Percentiles rank a stretch among this genome's conserved stretches.
Conservation (phyloP, 257 asterid genomes). For the Jacaranda mimosifolia region DNA sequence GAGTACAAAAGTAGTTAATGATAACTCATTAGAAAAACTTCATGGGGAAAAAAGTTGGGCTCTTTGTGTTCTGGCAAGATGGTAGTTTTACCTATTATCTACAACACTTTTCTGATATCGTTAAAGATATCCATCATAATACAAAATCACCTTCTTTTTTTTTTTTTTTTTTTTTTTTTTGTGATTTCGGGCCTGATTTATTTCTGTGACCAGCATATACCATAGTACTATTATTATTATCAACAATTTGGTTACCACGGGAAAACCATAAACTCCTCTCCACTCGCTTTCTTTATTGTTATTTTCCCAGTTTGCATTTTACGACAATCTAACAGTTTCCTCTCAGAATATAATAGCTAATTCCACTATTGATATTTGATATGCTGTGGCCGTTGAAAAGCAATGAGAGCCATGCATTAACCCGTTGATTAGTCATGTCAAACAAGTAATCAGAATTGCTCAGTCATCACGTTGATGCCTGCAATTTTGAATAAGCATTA, state of each 20-base stretch:
- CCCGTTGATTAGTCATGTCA: not conserved
- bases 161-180: not conserved
- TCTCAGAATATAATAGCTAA: not conserved
- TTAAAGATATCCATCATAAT: not conserved
- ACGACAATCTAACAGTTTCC: not conserved
- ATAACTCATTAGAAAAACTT: not conserved
- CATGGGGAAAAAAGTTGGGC: not conserved
- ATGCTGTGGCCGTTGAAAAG: constrained; percentile 1
- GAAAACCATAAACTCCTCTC: not conserved
- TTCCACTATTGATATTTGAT: not conserved
- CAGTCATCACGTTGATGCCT: not conserved
- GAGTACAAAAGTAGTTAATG: not conserved
- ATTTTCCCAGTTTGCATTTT: constrained; percentile 16
- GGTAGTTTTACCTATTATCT: not conserved
- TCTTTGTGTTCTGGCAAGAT: constrained; percentile 7
- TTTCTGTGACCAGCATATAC: not conserved
- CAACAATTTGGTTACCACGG: not conserved
- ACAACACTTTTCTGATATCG: not conserved
- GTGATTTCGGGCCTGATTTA: not conserved
- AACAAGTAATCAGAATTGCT: constrained; percentile 16
- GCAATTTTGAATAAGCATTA: not conserved
- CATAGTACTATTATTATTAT: not conserved
- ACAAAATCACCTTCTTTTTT: no score
- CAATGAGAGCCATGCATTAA: constrained; percentile 6
- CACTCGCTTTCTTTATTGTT: constrained; percentile 10